A percentile compares a stretch with the other conserved stretches of the same genome.
Evolutionary conservation across 192 early-diverging fungal species (phyloP).

Genomic region (Helicostylum pulchrum): DNA sequence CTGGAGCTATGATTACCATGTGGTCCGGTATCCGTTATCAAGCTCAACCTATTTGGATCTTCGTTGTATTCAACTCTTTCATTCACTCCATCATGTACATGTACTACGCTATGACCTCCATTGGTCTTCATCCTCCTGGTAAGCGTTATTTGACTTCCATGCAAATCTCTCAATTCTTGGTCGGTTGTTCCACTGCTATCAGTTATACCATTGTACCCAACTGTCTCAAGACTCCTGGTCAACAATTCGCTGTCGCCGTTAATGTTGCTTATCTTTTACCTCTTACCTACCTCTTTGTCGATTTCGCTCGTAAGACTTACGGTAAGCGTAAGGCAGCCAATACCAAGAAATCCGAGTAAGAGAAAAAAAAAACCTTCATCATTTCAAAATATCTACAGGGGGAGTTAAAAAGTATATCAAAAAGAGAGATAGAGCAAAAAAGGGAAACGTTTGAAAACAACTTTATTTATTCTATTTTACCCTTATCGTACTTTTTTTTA

Average conservation of each 20-base stretch:
- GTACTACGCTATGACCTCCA: conserved; percentile 75
- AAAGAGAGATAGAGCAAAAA: no score
- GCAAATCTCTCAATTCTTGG: conserved; percentile 84
- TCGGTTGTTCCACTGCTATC: conserved; percentile 64
- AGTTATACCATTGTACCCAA: conserved; percentile 64
- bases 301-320: conserved; percentile 76
- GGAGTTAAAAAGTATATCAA: no score
- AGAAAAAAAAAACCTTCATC: no score
- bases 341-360: no score
- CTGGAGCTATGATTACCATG: conserved; percentile 81
- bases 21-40: conserved; percentile 67
- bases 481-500: no score
- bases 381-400: no score
- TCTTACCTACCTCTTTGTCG: conserved; percentile 74
- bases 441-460: no score
- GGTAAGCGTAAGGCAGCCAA: conserved; percentile 12
- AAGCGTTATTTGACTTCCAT: conserved; percentile 78
- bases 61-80: conserved; percentile 81
- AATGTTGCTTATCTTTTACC: conserved; percentile 70
- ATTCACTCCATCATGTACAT: conserved; percentile 87
- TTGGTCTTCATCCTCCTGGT: conserved; percentile 73
- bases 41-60: conserved; percentile 78
- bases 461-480: no score
- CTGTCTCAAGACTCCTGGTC: conserved; percentile 49
- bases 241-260: conserved; percentile 57